Evolutionary conservation across 176 grass and related monocot species (phyloP), one percentile per base, ranked within the genome.

Genomic region (Elymus sibiricus): DNA sequence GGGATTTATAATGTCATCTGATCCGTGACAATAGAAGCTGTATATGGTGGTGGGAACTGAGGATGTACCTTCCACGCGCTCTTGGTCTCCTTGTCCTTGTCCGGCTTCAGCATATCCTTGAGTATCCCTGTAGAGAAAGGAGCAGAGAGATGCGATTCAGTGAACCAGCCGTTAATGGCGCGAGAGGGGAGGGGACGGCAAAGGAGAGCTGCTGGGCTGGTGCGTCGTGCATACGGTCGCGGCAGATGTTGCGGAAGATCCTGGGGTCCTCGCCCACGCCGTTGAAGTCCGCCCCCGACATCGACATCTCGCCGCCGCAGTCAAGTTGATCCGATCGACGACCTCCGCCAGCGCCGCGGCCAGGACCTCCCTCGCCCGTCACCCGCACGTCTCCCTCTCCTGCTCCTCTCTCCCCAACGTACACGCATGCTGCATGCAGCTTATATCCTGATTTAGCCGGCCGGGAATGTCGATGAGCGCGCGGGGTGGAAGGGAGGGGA

Each of bases 41-140:
- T 17, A 15, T 15, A 29, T 34, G 15, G 19, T 11, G 6, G 11
- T 14, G 9, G 11, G 26, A 14, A 0, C 2, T 6, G 7, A 51
- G 40, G 13, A 15, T 9, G 21, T 86, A 98, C 95, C 95, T 98
- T 98, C 93, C 95, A 98, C 37, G 86, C 40, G 81, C 89, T 89
- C 70, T 89, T 95, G 85, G 74, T 94, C 62, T 94, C 89, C 68
- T 86, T 96, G 15, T 89, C 86, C 35, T 98, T 95, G 51, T 89
- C 72, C 11, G 91, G 94, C 78, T 84, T 74, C 9, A 98, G 93
- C 91, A 98, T 84, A 27, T 98, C 95, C 76, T 86, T 89, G 7
- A 98, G 73, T 88, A 98, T 84, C 38, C 95, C 95, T 98, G 77
- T 16, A 49, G 68, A 34, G 77, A 28, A 17, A 62, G 64, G 32